phyloP scores from a whole-genome alignment of 176 grass and related monocot species.

The Rhynchospora tenuis region DNA sequence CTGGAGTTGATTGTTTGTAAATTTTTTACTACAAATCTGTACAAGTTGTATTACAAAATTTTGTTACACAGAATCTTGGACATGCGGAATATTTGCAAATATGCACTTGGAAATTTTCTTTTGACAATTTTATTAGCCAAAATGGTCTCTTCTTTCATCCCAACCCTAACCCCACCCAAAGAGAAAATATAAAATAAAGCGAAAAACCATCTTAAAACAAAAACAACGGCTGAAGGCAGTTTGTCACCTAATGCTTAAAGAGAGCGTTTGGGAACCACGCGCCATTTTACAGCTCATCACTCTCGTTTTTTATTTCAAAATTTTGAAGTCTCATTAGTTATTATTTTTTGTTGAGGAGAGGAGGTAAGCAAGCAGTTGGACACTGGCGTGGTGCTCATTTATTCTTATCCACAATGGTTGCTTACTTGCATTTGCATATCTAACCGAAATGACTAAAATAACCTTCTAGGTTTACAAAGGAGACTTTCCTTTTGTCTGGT shows the following conservation, averaged over 20 bases:
- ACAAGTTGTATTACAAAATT: background rate
- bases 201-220: background rate
- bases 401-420: constrained; percentile 13
- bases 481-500: background rate
- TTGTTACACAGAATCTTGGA: background rate
- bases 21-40: background rate
- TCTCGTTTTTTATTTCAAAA: background rate
- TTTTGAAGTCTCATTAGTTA: background rate
- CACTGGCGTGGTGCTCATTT: constrained; percentile 4
- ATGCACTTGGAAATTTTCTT: background rate
- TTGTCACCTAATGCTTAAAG: constrained; percentile 8
- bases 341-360: background rate
- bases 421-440: background rate
- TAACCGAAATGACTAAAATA: constrained; percentile 1
- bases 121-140: background rate
- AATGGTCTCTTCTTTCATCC: background rate
- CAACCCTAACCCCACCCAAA: background rate
- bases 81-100: background rate
- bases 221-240: constrained; percentile 11
- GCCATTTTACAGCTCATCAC: constrained; percentile 17
- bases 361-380: background rate
- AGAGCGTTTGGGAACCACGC: constrained; percentile 12
- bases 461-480: constrained; percentile 6
- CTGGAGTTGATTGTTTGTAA: background rate
- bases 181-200: background rate